A percentile compares a stretch with the other conserved stretches of the same genome.
phyloP scores from a whole-genome alignment of 2,329 filamentous ascomycete species.

The Diplodia corticola region DNA sequence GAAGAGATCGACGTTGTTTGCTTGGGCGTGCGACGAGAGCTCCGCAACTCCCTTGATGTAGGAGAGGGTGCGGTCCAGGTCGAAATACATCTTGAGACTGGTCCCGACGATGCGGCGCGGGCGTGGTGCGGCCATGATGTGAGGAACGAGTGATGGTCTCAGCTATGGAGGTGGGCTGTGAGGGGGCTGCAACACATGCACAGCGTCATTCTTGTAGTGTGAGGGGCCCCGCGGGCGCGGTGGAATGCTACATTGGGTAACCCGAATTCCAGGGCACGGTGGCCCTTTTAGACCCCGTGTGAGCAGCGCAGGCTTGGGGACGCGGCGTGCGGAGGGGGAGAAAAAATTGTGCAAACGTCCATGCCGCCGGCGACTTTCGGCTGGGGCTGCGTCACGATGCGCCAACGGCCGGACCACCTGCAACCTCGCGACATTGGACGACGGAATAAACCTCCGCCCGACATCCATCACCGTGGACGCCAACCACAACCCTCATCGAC shows the following conservation, averaged over 20 bases:
- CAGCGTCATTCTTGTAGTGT: neutral
- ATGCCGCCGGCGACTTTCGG: neutral
- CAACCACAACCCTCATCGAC: conserved; percentile 8
- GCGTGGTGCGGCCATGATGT: conserved; percentile 13
- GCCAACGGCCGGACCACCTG: neutral
- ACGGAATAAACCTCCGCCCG: too few species aligned
- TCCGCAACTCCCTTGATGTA: conserved; percentile 47
- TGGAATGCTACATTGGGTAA: conserved; percentile 17
- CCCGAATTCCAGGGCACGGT: neutral
- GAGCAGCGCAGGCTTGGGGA: neutral
- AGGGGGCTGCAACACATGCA: neutral
- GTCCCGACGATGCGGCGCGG: conserved; percentile 69
- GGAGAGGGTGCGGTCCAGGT: conserved; percentile 59
- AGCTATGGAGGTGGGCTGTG: neutral
- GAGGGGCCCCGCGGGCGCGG: conserved; percentile 5
- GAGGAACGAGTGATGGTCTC: neutral
- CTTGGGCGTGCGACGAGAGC: conserved; percentile 55
- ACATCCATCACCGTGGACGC: too few species aligned
- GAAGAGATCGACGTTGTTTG: conserved; percentile 66
- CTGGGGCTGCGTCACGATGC: neutral
- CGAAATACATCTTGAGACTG: conserved; percentile 80
- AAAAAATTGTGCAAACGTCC: neutral
- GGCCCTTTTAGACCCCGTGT: neutral
- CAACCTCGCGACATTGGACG: too few species aligned
- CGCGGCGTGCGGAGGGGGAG: neutral